Percentiles rank a stretch among this genome's conserved stretches.
Evolutionary conservation across 306 rosid species (phyloP).

Genomic region (Hippophae tibetana): DNA sequence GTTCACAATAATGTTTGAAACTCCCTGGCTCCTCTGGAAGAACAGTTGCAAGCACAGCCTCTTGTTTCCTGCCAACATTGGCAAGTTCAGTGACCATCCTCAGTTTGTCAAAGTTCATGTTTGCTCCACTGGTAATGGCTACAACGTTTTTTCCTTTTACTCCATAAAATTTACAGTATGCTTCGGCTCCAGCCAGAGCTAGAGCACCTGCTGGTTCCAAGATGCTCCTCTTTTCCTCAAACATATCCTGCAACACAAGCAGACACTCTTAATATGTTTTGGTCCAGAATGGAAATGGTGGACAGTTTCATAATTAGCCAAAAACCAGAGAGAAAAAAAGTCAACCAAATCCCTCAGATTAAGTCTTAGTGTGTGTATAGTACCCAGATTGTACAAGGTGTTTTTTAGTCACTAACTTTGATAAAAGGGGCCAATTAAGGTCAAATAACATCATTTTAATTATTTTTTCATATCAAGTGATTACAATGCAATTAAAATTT

Average conservation of each 20-base stretch:
- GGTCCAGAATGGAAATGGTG: no score
- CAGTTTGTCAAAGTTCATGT: slow-evolving; percentile 94
- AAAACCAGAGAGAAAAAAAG: no score
- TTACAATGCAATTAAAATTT: no score
- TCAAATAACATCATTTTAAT: no score
- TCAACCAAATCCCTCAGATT: no score
- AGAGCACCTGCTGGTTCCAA: slow-evolving; percentile 99
- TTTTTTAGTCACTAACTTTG: no score
- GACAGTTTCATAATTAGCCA: no score
- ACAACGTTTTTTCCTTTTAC: slow-evolving; percentile 71
- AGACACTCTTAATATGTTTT: neutral
- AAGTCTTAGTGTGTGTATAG: no score
- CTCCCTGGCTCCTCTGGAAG: slow-evolving; percentile 83
- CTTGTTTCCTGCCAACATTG: slow-evolving; percentile 89
- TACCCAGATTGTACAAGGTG: no score
- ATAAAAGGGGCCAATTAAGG: no score
- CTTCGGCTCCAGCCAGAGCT: slow-evolving; percentile 96
- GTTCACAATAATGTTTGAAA: slow-evolving; percentile 66
- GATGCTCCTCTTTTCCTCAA: slow-evolving; percentile 90
- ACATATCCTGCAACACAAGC: slow-evolving; percentile 73
- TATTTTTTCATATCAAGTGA: no score
- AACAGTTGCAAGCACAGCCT: slow-evolving; percentile 72
- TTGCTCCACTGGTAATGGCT: slow-evolving; percentile 89
- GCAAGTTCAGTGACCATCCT: slow-evolving; percentile 87
- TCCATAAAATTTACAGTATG: slow-evolving; percentile 92